These are phyloP conservation scores for Phylloporus scabripes DNA, from an alignment of 768 basidiomycete genomes.

Conservation along the genomic window DNA sequence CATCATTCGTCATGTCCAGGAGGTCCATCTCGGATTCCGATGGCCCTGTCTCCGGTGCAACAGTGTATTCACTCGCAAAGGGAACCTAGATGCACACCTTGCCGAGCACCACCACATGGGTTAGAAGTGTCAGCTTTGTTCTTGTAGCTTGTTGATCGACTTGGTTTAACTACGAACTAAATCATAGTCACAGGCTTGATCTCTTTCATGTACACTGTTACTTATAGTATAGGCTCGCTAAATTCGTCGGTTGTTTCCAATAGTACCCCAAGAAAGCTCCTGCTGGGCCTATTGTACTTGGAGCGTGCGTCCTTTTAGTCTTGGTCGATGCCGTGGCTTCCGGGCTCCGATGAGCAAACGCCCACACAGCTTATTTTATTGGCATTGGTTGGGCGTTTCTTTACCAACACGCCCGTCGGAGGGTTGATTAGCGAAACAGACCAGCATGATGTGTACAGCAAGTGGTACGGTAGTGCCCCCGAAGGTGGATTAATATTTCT, in stretches of 20 bases:
- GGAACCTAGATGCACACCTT: too few relatives aligned
- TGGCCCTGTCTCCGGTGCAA: constrained; percentile 25
- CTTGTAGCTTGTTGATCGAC: background rate
- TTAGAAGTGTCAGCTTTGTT: too few relatives aligned
- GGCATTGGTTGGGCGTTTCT: background rate
- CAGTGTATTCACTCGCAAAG: constrained; percentile 22
- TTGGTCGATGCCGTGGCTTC: background rate
- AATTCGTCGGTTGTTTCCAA: background rate
- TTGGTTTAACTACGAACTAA: background rate
- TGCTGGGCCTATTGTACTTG: background rate
- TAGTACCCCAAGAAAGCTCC: background rate
- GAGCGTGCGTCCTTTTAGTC: background rate
- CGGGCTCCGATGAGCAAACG: constrained; percentile 1
- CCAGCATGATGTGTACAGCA: constrained; percentile 8
- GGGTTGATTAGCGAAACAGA: background rate
- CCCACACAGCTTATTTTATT: constrained; percentile 4
- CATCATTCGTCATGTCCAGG: constrained; percentile 21
- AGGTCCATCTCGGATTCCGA: constrained; percentile 16
- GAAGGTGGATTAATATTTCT: background rate
- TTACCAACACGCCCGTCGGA: background rate
- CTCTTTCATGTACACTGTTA: background rate
- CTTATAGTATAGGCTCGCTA: constrained; percentile 1
- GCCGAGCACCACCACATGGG: too few relatives aligned
- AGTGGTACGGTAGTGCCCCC: background rate
- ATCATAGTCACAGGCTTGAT: background rate